These are phyloP conservation scores for Diutina rugosa DNA, from an alignment of 1,139 yeast genomes.

Conservation along the genomic window DNA sequence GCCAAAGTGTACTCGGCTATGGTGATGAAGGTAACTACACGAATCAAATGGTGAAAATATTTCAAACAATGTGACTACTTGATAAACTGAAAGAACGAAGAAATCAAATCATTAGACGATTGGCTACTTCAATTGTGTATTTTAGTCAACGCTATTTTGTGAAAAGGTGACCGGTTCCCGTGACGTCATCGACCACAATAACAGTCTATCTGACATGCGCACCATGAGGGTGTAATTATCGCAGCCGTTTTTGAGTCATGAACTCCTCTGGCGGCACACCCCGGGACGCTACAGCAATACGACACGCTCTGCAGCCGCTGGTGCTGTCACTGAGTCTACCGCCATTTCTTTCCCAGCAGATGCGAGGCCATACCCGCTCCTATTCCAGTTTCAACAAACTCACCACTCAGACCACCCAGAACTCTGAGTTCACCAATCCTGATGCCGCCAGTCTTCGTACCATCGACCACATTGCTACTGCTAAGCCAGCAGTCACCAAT, in stretches of 20 bases:
- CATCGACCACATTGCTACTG: slow-evolving; percentile 32
- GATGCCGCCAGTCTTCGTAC: slow-evolving; percentile 15
- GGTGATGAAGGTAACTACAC: not conserved
- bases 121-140: not conserved
- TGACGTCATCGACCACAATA: not conserved
- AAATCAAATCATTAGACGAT: too few relatives aligned
- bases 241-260: not conserved
- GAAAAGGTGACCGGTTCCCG: not conserved
- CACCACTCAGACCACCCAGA: not conserved
- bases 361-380: not conserved
- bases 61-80: too few relatives aligned
- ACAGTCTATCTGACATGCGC: not conserved
- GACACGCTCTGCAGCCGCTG: not conserved
- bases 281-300: not conserved
- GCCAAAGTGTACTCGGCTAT: not conserved
- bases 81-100: too few relatives aligned
- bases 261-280: not conserved
- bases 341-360: not conserved
- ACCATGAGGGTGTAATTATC: not conserved
- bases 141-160: not conserved
- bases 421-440: not conserved
- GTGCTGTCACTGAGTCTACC: not conserved
- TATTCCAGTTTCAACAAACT: not conserved
- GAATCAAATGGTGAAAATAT: not conserved
- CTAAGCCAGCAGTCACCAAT: slow-evolving; percentile 38